A percentile compares a stretch with the other conserved stretches of the same genome.
Conservation (phyloP, 768 basidiomycete genomes). For the Boletus reticulatus region DNA sequence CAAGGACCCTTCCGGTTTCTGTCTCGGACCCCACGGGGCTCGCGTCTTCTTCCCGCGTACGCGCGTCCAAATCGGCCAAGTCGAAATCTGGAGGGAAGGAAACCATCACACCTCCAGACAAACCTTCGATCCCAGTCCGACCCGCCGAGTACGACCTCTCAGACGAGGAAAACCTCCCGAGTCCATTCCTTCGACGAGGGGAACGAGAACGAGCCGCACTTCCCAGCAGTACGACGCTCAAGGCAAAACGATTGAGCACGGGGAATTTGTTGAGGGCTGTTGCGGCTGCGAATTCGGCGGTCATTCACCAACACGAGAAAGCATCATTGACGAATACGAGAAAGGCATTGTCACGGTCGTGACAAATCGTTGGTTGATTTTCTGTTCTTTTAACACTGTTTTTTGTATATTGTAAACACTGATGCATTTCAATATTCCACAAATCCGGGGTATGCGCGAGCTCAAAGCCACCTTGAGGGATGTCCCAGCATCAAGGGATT, state of each 20-base stretch:
- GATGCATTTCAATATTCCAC: neutral
- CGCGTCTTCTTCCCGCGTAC: constrained; percentile 9
- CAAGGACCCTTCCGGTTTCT: constrained; percentile 33
- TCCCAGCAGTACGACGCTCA: constrained; percentile 10
- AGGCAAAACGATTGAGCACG: constrained; percentile 44
- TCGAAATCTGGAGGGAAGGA: constrained; percentile 3
- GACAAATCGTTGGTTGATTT: neutral
- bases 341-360: constrained; percentile 31
- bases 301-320: too few species aligned
- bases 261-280: constrained; percentile 57
- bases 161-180: constrained; percentile 84
- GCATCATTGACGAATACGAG: constrained; percentile 45
- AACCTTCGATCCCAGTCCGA: constrained; percentile 12
- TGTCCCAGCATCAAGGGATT: too few species aligned
- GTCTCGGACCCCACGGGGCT: constrained; percentile 40
- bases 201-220: constrained; percentile 37
- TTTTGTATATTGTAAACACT: constrained; percentile 2
- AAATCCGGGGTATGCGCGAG: too few species aligned
- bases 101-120: neutral
- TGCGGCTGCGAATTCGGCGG: constrained; percentile 53
- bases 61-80: constrained; percentile 17
- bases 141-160: constrained; percentile 61
- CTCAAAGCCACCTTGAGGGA: too few species aligned
- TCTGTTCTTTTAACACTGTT: neutral
- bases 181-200: constrained; percentile 70